Evolutionary conservation across 1,284 basidiomycete species (phyloP), one percentile per base, ranked within the genome.

Genomic region (Rhodotorula sp.): DNA sequence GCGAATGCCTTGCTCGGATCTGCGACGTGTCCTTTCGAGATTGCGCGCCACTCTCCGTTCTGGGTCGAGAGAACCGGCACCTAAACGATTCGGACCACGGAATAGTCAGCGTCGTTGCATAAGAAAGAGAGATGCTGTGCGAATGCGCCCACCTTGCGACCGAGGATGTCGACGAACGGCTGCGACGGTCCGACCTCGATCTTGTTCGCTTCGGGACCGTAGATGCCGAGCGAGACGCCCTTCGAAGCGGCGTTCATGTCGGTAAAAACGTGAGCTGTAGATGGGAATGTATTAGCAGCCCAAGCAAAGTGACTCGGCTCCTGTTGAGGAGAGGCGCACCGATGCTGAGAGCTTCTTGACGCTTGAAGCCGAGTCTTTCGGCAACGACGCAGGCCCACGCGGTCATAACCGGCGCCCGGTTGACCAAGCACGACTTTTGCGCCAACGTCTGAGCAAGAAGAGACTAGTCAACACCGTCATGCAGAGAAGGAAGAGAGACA

Each of bases 361-460:
- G 85, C 65, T 87, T 86, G 80, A 98, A 98, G 3, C 92, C 92
- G 70, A 96, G 84, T 43, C 88, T 85, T 78, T 95, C 91, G 12
- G 92, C 90, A 23, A 97, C 90, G 51, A 93, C 83, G 67, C 87
- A 91, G 0, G 92, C 88, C 95, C 95, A 98, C 1, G 91, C 92
- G 62, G 90, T 93, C 91, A 97, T 92, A 66, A 97, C 85, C 1
- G 96, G 95, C 1, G 95, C 94, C 29, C 95, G 89, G 81, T 98
- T 98, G 64, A 92, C 86, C 15, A 93, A 85, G 39, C 87, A 85
- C 16, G 81, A 86, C 77, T 88, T 90, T 57, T 80, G 83, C 74
- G 79, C 83, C 51, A 94, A 84, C 34, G 84, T 81, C 90, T 92
- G 68, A 64, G 3, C 7, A 63, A 23, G 26, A 51, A 62, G 63